phyloP scores from a whole-genome alignment of 352 stramenopile genomes.

The Phytophthora pini region DNA sequence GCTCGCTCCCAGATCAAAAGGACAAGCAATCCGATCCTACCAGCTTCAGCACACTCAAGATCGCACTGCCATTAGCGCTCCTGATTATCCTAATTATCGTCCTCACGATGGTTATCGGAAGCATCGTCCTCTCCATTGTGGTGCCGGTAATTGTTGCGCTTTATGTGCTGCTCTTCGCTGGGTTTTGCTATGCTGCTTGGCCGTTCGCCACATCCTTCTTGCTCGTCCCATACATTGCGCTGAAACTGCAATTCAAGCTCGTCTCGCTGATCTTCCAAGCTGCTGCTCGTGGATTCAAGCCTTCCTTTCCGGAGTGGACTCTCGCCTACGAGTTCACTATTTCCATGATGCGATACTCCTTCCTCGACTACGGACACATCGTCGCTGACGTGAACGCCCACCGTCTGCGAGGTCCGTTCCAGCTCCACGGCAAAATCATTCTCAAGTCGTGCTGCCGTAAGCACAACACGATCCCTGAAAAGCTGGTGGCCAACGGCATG shows the following conservation, averaged over 20 bases:
- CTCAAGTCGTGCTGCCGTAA: conserved; percentile 29
- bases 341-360: conserved; percentile 43
- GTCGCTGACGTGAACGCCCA: conserved; percentile 33
- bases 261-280: conserved; percentile 17
- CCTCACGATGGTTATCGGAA: neutral
- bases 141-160: neutral
- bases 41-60: conserved; percentile 2
- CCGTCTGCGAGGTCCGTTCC: conserved; percentile 36
- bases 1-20: conserved; percentile 1
- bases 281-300: conserved; percentile 32
- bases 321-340: conserved; percentile 44
- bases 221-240: conserved; percentile 13
- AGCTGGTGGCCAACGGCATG: conserved; percentile 38
- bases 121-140: neutral
- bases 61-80: neutral
- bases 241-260: conserved; percentile 38
- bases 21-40: neutral
- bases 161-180: conserved; percentile 17
- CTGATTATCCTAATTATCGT: conserved; percentile 1
- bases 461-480: conserved; percentile 30
- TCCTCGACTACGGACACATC: conserved; percentile 43
- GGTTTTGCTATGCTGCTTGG: conserved; percentile 27
- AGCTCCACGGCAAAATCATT: conserved; percentile 32
- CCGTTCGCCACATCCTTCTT: conserved; percentile 24
- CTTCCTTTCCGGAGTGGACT: conserved; percentile 44